Evolutionary conservation across 768 basidiomycete genomes (phyloP).

Genomic region (Boletus reticuloceps): DNA sequence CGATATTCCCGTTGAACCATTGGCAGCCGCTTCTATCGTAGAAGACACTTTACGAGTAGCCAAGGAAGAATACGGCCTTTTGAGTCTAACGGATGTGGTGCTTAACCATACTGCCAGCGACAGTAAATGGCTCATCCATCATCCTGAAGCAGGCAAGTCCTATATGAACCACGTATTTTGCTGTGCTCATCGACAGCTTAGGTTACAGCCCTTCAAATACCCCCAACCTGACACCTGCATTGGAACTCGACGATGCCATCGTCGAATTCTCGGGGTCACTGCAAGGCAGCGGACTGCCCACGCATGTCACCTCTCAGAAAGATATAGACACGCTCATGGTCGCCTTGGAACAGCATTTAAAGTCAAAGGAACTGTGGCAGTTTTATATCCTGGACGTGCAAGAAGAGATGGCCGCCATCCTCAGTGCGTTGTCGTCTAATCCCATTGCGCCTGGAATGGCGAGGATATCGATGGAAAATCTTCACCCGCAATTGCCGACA

Average conservation of each 20-base stretch:
- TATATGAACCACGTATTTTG: not conserved
- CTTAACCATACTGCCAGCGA: conserved; percentile 97
- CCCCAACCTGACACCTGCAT: conserved; percentile 88
- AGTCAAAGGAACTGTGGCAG: conserved; percentile 80
- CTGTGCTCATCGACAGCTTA: conserved; percentile 28
- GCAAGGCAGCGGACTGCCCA: conserved; percentile 66
- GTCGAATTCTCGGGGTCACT: conserved; percentile 76
- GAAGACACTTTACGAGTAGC: conserved; percentile 67
- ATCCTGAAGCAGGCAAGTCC: conserved; percentile 88
- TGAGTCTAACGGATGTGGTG: conserved; percentile 93
- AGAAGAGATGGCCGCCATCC: conserved; percentile 57
- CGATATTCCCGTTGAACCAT: conserved; percentile 36
- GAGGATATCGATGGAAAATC: conserved; percentile 56
- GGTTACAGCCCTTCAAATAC: conserved; percentile 90
- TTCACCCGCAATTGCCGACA: conserved; percentile 62
- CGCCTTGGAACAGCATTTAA: conserved; percentile 60
- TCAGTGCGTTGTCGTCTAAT: conserved; percentile 27
- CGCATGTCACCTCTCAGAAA: conserved; percentile 52
- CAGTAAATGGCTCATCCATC: conserved; percentile 85
- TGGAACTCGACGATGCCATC: conserved; percentile 88
- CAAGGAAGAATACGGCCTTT: conserved; percentile 81
- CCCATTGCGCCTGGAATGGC: conserved; percentile 58
- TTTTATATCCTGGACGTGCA: conserved; percentile 86
- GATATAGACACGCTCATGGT: conserved; percentile 69
- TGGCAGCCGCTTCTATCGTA: conserved; percentile 56